Base-by-base conservation (phyloP, 2,329 filamentous ascomycete genomes). In the Arachnopeziza araneosa region DNA sequence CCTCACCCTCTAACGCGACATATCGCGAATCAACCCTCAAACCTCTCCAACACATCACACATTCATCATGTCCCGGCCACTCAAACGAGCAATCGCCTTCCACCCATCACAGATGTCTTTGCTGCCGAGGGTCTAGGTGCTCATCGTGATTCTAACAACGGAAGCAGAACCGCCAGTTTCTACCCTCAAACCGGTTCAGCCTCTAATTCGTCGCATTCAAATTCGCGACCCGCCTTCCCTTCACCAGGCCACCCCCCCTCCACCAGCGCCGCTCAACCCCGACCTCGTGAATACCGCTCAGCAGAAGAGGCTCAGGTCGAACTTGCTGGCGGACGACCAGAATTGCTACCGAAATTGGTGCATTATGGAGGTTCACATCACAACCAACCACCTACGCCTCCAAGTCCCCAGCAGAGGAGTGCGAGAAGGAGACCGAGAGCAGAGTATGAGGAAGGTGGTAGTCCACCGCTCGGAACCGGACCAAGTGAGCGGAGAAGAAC, bases 231-330 rank as follows among this genome's bases (percentile, higher is more conserved):
- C 1, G 87, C 89, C 1, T 78, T 95, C 59, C 85, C 90, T 0
- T 96, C 92, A 1, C 93, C 92, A 1, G 83, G 88, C 61, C 90
- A 91, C 66, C 85, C 87, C 26, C 80, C 78, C 69, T 79, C 65
- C 24, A 79, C 81, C 54, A 75, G 78, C 1, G 79, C 84, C 24
- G 82, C 82, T 9, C 80, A 81, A 1, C 75, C 74, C 56, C 85
- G 93, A 61, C 80, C 87, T 12, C 84, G 93, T 60, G 95, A 98
- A 72, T 98, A 96, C 76, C 90, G 92, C 69, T 97, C 93, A 2
- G 95, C 95, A 14, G 95, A 99, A 74, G 95, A 99, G 72, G 95
- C 91, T 2, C 93, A 98, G 62, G 90, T 91, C 60, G 91, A 95
- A 65, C 77, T 99, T 63, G 88, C 93, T 5, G 93, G 91, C 55